These are phyloP conservation scores for Mikania micrantha DNA, from an alignment of 129 eudicot genomes.

Conservation along the genomic window DNA sequence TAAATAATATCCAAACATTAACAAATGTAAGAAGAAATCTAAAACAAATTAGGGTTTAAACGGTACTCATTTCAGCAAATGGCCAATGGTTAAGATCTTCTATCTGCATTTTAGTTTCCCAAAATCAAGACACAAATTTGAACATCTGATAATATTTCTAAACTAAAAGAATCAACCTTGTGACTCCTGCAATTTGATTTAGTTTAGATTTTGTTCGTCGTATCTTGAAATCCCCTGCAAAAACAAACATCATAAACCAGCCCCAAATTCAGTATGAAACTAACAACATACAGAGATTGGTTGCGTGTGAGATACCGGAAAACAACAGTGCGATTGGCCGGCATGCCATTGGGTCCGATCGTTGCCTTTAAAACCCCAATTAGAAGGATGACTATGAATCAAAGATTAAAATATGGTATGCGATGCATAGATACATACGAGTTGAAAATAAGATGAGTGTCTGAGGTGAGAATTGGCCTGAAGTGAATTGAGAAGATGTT, in stretches of 20 bases:
- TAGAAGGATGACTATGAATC: background rate
- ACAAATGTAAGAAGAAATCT: background rate
- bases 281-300: background rate
- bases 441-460: constrained; percentile 72
- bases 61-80: constrained; percentile 67
- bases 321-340: constrained; percentile 94
- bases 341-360: constrained; percentile 57
- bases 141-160: constrained; percentile 3
- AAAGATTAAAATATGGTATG: background rate
- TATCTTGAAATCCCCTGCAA: constrained; percentile 73
- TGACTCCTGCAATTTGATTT: constrained; percentile 72
- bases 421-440: constrained; percentile 32
- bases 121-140: constrained; percentile 14
- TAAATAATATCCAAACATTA: constrained; percentile 18
- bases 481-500: constrained; percentile 65
- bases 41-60: background rate
- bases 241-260: constrained; percentile 11
- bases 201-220: constrained; percentile 65
- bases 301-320: constrained; percentile 45
- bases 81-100: constrained; percentile 86
- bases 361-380: constrained; percentile 56
- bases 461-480: constrained; percentile 77
- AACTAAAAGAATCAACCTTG: constrained; percentile 41
- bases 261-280: background rate
- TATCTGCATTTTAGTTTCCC: constrained; percentile 45